Evolutionary conservation across 1,139 yeast genomes (phyloP), one percentile per base, ranked within the genome.

Genomic region (Sugiyamaella novakii): DNA sequence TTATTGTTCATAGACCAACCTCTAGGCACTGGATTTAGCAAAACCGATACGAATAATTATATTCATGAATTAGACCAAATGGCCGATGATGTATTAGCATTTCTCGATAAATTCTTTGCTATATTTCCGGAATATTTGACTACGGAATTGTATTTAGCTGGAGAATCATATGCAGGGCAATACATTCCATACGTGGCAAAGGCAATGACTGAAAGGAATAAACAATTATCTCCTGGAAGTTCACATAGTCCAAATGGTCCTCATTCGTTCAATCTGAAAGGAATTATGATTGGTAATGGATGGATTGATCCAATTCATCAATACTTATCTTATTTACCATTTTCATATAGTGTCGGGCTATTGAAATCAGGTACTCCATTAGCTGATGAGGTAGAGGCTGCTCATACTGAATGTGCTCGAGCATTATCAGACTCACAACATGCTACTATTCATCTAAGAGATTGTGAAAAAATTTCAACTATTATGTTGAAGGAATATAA

Each of bases 161-260:
- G 99, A 21, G 98, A 92, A 69, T 87, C 96, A 58, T 94, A 84
- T 70, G 98, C 98, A 1, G 99, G 99, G 19, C 98, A 92, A 66
- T 92, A 88, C 65, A 85, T 92, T 50, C 98, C 98, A 1, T 87
- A 85, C 66, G 78, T 91, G 51, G 95, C 94, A 0, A 70, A 77
- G 42, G 81, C 80, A 1, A 75, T 91, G 14, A 60, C 80, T 47
- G 70, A 77, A 1, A 66, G 77, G 43, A 80, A 82, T 61, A 67
- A 70, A 42, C 58, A 69, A 5, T 52, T 46, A 24, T 54, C 58
- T 22, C 41, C 42, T 2, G 34, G 33, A 3, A 44, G 40, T 12
- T 25, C 25, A 22, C 36, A 47, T n/a, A 19, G 18, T 22, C 28
- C 38, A 14, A 22, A 22, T 22, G 35, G 33, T 28, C 17, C 44